Conservation (phyloP, 2,329 filamentous ascomycete species). For the Fusarium sp. region DNA sequence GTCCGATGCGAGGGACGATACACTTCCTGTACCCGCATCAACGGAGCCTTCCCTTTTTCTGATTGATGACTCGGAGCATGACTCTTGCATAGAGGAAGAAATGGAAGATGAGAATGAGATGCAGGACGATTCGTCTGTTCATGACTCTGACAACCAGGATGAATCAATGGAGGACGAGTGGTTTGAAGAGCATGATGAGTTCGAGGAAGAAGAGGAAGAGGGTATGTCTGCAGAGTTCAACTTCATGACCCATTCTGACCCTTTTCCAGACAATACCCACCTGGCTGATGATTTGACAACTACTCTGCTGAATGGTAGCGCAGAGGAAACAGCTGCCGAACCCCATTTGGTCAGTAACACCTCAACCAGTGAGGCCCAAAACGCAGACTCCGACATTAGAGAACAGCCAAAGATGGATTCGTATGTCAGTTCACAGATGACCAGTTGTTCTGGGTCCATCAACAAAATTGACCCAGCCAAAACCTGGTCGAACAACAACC, state of each 20-base stretch:
- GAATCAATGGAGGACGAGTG: slow-evolving; percentile 13
- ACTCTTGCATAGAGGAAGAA: neutral
- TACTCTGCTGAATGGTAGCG: neutral
- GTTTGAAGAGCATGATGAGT: slow-evolving; percentile 43
- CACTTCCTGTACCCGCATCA: neutral
- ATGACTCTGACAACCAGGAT: neutral
- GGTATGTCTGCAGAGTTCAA: slow-evolving; percentile 7
- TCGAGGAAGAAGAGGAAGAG: slow-evolving; percentile 29
- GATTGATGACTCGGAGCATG: neutral
- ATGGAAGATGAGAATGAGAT: neutral
- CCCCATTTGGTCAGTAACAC: neutral
- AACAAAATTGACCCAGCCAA: neutral
- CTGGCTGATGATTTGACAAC: neutral
- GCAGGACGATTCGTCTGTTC: neutral
- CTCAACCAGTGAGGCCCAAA: neutral
- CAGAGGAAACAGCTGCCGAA: neutral
- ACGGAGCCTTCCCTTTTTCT: neutral
- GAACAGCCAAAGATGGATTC: neutral
- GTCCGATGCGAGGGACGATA: slow-evolving; percentile 27
- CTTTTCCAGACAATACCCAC: slow-evolving; percentile 11
- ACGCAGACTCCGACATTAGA: neutral
- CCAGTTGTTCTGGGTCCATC: neutral
- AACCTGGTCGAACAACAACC: neutral
- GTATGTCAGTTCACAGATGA: neutral
- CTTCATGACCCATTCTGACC: slow-evolving; percentile 18